These are phyloP conservation scores for Populus davidiana DNA, from an alignment of 345 rosid genomes.

Conservation along the genomic window DNA sequence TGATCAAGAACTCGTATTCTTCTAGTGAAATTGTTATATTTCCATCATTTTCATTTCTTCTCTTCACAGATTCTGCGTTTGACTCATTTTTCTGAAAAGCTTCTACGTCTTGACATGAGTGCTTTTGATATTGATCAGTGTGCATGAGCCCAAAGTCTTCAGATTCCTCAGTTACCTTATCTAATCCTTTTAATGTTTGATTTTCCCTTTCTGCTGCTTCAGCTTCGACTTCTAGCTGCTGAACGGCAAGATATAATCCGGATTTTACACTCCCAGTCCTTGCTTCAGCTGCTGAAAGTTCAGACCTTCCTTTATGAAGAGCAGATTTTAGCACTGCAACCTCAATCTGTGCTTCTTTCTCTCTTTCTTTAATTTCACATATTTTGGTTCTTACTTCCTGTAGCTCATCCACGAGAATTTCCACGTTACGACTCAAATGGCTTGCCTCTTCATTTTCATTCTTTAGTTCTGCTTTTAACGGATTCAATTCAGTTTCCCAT, in stretches of 20 bases:
- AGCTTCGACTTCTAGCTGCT: constrained; percentile 36
- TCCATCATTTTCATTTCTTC: constrained; percentile 4
- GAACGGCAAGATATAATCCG: constrained; percentile 34
- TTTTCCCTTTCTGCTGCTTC: constrained; percentile 34
- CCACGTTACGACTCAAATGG: constrained; percentile 18
- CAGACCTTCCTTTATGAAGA: constrained; percentile 34
- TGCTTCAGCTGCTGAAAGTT: constrained; percentile 39
- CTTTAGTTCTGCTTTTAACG: constrained; percentile 21
- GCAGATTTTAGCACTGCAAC: constrained; percentile 34
- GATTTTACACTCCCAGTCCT: constrained; percentile 27
- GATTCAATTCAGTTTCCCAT: constrained; percentile 31
- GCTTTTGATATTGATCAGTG: constrained; percentile 1
- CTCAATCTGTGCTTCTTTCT: constrained; percentile 36
- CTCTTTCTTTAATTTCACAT: constrained; percentile 27
- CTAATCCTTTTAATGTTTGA: constrained; percentile 19
- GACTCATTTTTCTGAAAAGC: not conserved
- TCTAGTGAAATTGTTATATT: constrained; percentile 24
- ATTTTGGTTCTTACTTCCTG: constrained; percentile 23
- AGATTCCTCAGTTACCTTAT: constrained; percentile 14
- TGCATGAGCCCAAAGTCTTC: not conserved
- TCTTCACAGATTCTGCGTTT: not conserved
- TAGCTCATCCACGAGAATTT: constrained; percentile 24
- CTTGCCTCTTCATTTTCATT: constrained; percentile 25
- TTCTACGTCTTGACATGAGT: not conserved
- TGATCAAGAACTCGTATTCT: constrained; percentile 32